These are phyloP conservation scores for Microbotryum scabiosae DNA, from an alignment of 1,284 basidiomycete species.

Conservation along the genomic window DNA sequence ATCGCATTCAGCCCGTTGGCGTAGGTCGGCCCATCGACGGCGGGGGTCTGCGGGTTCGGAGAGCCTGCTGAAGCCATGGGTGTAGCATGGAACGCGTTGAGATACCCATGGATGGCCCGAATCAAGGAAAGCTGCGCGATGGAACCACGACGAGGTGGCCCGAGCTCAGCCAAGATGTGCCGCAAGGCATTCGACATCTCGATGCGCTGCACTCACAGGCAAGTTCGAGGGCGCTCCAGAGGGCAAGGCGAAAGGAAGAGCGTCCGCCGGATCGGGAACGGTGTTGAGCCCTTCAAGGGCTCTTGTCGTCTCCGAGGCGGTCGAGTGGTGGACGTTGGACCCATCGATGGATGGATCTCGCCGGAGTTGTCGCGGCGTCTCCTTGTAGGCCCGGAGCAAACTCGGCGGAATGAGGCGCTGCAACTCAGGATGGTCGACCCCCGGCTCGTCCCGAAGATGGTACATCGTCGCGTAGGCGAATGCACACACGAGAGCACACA, in stretches of 20 bases:
- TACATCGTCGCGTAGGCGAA: slow-evolving; percentile 28
- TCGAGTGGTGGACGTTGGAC: slow-evolving; percentile 5
- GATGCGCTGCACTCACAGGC: too few species aligned
- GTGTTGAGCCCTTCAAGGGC: slow-evolving; percentile 14
- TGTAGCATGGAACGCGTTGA: slow-evolving; percentile 18
- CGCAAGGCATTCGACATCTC: too few species aligned
- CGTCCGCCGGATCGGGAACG: neutral
- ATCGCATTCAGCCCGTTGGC: slow-evolving; percentile 20
- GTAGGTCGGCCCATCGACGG: slow-evolving; percentile 22
- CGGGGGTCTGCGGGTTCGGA: slow-evolving; percentile 1
- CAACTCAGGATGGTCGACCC: slow-evolving; percentile 18
- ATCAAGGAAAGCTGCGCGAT: slow-evolving; percentile 15
- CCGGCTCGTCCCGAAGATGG: slow-evolving; percentile 23
- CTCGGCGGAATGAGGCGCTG: slow-evolving; percentile 13
- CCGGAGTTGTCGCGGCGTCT: neutral
- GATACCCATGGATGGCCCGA: slow-evolving; percentile 16
- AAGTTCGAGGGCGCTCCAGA: too few species aligned
- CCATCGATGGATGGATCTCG: slow-evolving; percentile 7
- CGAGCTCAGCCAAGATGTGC: neutral
- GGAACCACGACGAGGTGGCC: neutral
- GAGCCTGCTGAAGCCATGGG: slow-evolving; percentile 5
- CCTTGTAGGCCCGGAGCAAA: slow-evolving; percentile 12
- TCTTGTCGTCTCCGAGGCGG: slow-evolving; percentile 11
- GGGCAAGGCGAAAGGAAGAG: neutral
- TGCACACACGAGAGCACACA: slow-evolving; percentile 17